phyloP scores from a whole-genome alignment of 768 basidiomycete species.

The Fomitopsis serialis region DNA sequence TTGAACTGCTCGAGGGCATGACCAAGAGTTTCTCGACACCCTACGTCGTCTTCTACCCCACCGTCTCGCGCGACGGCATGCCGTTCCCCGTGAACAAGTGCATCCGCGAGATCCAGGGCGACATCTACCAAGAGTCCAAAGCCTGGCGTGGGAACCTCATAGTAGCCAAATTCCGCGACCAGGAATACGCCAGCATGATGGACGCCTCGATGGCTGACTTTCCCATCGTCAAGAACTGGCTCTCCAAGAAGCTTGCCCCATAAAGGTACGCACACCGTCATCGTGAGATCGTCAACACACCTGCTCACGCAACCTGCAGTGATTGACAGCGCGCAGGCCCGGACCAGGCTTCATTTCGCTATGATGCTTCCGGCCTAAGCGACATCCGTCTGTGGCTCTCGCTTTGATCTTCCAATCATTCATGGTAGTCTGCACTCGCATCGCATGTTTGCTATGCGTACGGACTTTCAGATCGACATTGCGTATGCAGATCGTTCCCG shows the following conservation, averaged over 20 bases:
- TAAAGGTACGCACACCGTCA: constrained; percentile 17
- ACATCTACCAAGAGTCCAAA: constrained; percentile 48
- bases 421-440: no score
- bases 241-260: constrained; percentile 60
- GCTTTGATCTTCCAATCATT: no score
- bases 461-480: neutral
- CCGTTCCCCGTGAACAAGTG: constrained; percentile 77
- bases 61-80: constrained; percentile 73
- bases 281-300: no score
- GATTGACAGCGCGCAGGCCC: no score
- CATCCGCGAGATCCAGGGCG: constrained; percentile 70
- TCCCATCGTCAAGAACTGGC: constrained; percentile 75
- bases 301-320: no score
- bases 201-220: constrained; percentile 82
- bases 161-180: constrained; percentile 60
- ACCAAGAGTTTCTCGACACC: constrained; percentile 72
- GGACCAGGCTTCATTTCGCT: no score
- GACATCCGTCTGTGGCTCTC: no score
- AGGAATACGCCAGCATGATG: constrained; percentile 47
- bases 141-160: constrained; percentile 83
- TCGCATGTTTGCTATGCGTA: no score
- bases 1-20: constrained; percentile 78
- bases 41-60: constrained; percentile 78
- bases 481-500: neutral
- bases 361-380: no score